A percentile compares a stretch with the other conserved stretches of the same genome.
Evolutionary conservation across 2,329 filamentous ascomycete genomes (phyloP).

Genomic region (Colletotrichum incanum): DNA sequence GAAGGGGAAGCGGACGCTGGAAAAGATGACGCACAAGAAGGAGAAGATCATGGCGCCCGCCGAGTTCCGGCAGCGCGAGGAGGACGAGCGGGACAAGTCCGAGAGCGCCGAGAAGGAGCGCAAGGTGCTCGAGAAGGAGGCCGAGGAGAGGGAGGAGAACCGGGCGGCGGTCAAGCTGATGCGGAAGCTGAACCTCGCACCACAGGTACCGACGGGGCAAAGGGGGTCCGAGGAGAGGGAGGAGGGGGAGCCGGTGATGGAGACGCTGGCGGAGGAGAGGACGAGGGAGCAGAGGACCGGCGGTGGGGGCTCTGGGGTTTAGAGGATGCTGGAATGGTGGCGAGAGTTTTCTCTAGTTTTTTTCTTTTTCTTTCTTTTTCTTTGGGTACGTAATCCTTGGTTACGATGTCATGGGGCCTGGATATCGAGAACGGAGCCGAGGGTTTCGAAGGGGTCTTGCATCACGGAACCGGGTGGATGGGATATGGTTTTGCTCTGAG

Average conservation of each 20-base stretch:
- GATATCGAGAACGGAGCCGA: background rate
- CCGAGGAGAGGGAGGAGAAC: conserved; percentile 56
- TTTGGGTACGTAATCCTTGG: background rate
- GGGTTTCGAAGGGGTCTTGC: background rate
- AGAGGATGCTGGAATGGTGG: background rate
- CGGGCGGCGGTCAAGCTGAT: conserved; percentile 52
- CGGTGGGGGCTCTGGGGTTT: background rate
- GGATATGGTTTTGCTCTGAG: background rate
- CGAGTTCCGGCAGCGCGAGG: conserved; percentile 69
- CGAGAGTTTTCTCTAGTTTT: too few species aligned
- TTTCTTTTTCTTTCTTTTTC: too few species aligned
- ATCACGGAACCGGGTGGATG: background rate
- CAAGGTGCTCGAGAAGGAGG: conserved; percentile 58
- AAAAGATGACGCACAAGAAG: conserved; percentile 67
- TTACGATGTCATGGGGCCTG: background rate
- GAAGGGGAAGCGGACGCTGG: conserved; percentile 71
- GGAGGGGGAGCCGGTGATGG: conserved; percentile 38
- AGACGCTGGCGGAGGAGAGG: conserved; percentile 33
- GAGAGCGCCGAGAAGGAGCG: conserved; percentile 71
- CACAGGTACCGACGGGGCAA: conserved; percentile 48
- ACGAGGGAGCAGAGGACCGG: conserved; percentile 19
- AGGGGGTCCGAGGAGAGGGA: conserved; percentile 44
- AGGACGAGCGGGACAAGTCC: conserved; percentile 73
- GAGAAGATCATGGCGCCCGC: conserved; percentile 76
- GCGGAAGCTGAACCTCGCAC: conserved; percentile 58